Evolutionary conservation across 805 yeast genomes (phyloP).

Genomic region (Zygotorulaspora chibaensis): DNA sequence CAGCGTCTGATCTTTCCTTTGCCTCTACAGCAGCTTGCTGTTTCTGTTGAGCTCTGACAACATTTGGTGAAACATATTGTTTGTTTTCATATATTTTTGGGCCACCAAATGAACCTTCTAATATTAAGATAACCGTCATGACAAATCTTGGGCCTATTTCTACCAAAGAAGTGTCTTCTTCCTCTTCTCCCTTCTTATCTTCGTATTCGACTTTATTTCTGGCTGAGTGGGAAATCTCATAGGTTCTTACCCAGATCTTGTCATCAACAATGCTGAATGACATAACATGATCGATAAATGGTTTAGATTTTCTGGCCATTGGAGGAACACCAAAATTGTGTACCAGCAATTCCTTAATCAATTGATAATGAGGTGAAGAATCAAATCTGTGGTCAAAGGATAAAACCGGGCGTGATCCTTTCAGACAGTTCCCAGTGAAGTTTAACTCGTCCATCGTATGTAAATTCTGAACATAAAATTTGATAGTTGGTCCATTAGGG

Average conservation of each 20-base stretch:
- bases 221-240: slow-evolving; percentile 71
- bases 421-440: slow-evolving; percentile 92
- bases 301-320: slow-evolving; percentile 83
- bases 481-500: slow-evolving; percentile 95
- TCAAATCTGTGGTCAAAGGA: slow-evolving; percentile 84
- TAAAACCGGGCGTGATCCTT: slow-evolving; percentile 90
- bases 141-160: slow-evolving; percentile 98
- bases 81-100: slow-evolving; percentile 96
- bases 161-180: slow-evolving; percentile 68
- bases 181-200: slow-evolving; percentile 37
- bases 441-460: slow-evolving; percentile 95
- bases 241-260: slow-evolving; percentile 93
- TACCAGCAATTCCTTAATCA: slow-evolving; percentile 76
- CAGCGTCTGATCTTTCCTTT: slow-evolving; percentile 70
- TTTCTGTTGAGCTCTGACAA: slow-evolving; percentile 82
- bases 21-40: slow-evolving; percentile 80
- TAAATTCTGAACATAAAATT: slow-evolving; percentile 89
- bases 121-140: slow-evolving; percentile 80
- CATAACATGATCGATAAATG: slow-evolving; percentile 92
- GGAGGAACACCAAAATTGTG: slow-evolving; percentile 96
- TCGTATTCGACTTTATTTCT: slow-evolving; percentile 51
- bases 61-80: slow-evolving; percentile 94
- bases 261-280: slow-evolving; percentile 89
- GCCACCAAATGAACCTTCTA: slow-evolving; percentile 97
- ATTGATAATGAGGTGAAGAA: slow-evolving; percentile 57